These are phyloP conservation scores for Lichtheimia corymbifera DNA, from an alignment of 371 early-diverging fungal genomes.

Conservation along the genomic window DNA sequence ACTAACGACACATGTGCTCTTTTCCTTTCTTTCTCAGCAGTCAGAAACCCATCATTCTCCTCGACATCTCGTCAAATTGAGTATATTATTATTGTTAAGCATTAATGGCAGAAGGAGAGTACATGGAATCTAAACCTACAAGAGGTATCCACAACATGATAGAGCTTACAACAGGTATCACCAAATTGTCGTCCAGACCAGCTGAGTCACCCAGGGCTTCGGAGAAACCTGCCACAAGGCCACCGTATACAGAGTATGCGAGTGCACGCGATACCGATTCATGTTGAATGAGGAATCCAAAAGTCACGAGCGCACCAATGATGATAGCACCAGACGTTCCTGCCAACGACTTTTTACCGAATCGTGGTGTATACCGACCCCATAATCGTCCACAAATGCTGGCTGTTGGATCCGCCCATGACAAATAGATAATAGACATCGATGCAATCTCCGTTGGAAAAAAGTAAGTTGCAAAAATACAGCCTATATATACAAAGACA, in stretches of 20 bases:
- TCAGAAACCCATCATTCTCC: no score
- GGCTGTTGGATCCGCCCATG: constrained; percentile 60
- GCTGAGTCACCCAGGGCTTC: constrained; percentile 43
- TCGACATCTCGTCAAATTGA: no score
- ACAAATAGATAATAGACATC: constrained; percentile 54
- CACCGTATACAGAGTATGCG: constrained; percentile 37
- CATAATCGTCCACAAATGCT: constrained; percentile 51
- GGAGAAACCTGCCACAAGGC: constrained; percentile 44
- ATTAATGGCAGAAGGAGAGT: no score
- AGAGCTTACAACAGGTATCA: constrained; percentile 47
- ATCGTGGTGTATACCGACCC: constrained; percentile 51
- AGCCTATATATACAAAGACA: constrained; percentile 31
- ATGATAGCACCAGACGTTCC: constrained; percentile 47
- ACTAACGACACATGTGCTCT: no score
- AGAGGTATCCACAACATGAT: constrained; percentile 43
- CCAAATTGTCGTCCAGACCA: constrained; percentile 49
- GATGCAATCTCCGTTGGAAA: constrained; percentile 54
- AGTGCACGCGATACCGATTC: constrained; percentile 14
- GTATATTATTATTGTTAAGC: no score
- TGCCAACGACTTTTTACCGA: constrained; percentile 52
- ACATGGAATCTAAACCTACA: constrained; percentile 9
- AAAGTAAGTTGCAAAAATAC: constrained; percentile 40
- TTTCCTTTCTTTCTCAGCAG: no score
- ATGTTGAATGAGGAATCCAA: constrained; percentile 30
- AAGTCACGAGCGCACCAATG: constrained; percentile 45